Conservation (phyloP, 345 rosid genomes). For the Brassica cretica region DNA sequence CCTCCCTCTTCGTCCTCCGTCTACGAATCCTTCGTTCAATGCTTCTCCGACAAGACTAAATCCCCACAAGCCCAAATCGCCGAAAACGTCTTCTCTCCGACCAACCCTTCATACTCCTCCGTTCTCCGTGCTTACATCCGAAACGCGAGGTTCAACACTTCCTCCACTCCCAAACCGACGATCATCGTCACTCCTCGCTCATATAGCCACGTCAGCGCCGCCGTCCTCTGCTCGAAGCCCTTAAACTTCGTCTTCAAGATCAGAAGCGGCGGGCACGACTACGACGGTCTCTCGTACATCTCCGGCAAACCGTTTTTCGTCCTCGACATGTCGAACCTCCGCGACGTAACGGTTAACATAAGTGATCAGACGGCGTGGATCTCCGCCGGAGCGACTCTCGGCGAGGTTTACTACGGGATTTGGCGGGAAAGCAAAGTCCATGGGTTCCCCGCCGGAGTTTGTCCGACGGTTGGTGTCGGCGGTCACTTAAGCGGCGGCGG, state of each 20-base stretch:
- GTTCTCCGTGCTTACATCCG: conserved; percentile 56
- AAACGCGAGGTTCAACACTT: conserved; percentile 56
- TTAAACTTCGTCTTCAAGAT: conserved; percentile 48
- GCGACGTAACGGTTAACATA: conserved; percentile 39
- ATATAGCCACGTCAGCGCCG: conserved; percentile 53
- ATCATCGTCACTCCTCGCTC: conserved; percentile 55
- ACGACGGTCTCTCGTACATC: conserved; percentile 53
- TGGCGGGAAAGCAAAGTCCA: conserved; percentile 46
- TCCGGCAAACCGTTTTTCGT: conserved; percentile 53
- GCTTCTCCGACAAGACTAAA: conserved; percentile 40
- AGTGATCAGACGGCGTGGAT: conserved; percentile 49
- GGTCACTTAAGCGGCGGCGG: conserved; percentile 69
- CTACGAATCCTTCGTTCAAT: conserved; percentile 45
- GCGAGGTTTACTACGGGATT: conserved; percentile 53
- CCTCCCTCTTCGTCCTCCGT: conserved; percentile 29
- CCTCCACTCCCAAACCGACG: conserved; percentile 47
- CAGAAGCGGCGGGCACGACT: conserved; percentile 68
- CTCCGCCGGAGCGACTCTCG: conserved; percentile 59
- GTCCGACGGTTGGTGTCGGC: conserved; percentile 70
- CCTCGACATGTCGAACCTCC: conserved; percentile 57
- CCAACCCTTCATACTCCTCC: conserved; percentile 45
- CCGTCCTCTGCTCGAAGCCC: conserved; percentile 51
- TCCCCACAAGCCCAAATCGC: conserved; percentile 13
- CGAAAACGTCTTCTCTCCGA: conserved; percentile 37
- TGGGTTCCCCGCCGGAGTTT: conserved; percentile 62